Percentiles rank a stretch among this genome's conserved stretches.
phyloP scores from a whole-genome alignment of 768 basidiomycete species.

The Xanthoconium stramineum region DNA sequence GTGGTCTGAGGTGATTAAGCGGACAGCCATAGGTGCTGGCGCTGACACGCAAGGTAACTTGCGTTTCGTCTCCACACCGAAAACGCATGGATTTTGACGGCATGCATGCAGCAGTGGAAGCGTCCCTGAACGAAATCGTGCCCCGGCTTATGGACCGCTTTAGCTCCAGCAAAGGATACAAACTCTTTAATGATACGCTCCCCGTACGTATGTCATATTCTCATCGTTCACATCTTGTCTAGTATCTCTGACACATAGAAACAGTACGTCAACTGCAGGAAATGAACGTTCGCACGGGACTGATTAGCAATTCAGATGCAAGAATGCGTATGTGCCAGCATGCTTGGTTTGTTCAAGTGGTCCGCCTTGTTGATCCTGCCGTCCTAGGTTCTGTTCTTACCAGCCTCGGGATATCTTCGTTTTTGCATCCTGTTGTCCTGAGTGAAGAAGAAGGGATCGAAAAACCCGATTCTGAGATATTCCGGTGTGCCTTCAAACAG shows the following conservation, averaged over 20 bases:
- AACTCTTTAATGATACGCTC: conserved; percentile 50
- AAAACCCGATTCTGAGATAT: conserved; percentile 65
- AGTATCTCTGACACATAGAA: conserved; percentile 3
- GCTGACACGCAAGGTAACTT: conserved; percentile 53
- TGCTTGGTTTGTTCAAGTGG: not conserved
- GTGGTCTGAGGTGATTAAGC: conserved; percentile 77
- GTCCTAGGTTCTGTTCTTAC: conserved; percentile 46
- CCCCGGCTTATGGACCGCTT: conserved; percentile 62
- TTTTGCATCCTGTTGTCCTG: conserved; percentile 55
- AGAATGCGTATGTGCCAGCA: conserved; percentile 55
- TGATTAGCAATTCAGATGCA: conserved; percentile 71
- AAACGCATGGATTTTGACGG: conserved; percentile 19
- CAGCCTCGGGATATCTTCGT: conserved; percentile 53
- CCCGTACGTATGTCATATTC: conserved; percentile 39
- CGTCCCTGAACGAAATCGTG: conserved; percentile 54
- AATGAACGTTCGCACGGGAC: conserved; percentile 47
- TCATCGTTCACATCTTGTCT: not conserved
- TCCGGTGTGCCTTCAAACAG: conserved; percentile 39
- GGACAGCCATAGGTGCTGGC: conserved; percentile 74
- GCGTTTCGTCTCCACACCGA: conserved; percentile 13
- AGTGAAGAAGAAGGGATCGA: conserved; percentile 69
- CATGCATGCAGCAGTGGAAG: conserved; percentile 47
- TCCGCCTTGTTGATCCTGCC: not conserved
- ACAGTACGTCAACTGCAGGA: conserved; percentile 47
- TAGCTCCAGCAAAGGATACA: conserved; percentile 68